Percentiles rank a stretch among this genome's conserved stretches.
Evolutionary conservation across 208 protist genomes (phyloP).

Genomic region (Leishmania turanica): DNA sequence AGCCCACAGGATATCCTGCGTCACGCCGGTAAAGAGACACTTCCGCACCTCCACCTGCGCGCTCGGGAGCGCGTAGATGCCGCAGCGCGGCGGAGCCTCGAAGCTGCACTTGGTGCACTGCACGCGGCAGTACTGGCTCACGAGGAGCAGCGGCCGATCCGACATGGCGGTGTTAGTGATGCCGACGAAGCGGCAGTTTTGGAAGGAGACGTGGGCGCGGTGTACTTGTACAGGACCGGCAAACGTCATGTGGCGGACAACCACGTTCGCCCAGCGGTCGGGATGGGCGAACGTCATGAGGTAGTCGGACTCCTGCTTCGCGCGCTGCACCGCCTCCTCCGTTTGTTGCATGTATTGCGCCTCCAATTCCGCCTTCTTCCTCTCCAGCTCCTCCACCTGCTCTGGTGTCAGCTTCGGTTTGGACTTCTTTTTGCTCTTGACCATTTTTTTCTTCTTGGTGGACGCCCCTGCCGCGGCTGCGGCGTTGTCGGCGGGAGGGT

Average conservation of each 20-base stretch:
- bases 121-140: constrained; percentile 83
- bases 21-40: constrained; percentile 77
- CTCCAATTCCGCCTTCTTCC: constrained; percentile 57
- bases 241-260: constrained; percentile 78
- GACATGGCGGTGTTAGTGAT: background rate
- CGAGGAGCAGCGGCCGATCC: constrained; percentile 59
- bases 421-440: constrained; percentile 44
- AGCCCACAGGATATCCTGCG: constrained; percentile 18
- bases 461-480: constrained; percentile 7
- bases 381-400: constrained; percentile 70
- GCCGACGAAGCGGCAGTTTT: constrained; percentile 76
- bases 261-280: constrained; percentile 68
- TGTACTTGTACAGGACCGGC: constrained; percentile 65
- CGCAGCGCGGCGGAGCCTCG: constrained; percentile 48
- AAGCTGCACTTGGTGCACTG: constrained; percentile 79
- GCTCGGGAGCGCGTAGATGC: constrained; percentile 73
- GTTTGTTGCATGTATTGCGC: constrained; percentile 61
- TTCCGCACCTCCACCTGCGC: constrained; percentile 52
- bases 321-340: constrained; percentile 59
- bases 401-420: constrained; percentile 64
- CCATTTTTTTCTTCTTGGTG: constrained; percentile 15
- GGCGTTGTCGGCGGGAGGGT: background rate
- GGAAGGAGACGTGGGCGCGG: constrained; percentile 80
- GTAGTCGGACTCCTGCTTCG: constrained; percentile 69
- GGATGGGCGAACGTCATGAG: constrained; percentile 89